Percentiles rank a stretch among this genome's conserved stretches.
These are phyloP conservation scores for Sextonia rubra DNA, from an alignment of 164 flowering plant genomes.

Conservation along the genomic window DNA sequence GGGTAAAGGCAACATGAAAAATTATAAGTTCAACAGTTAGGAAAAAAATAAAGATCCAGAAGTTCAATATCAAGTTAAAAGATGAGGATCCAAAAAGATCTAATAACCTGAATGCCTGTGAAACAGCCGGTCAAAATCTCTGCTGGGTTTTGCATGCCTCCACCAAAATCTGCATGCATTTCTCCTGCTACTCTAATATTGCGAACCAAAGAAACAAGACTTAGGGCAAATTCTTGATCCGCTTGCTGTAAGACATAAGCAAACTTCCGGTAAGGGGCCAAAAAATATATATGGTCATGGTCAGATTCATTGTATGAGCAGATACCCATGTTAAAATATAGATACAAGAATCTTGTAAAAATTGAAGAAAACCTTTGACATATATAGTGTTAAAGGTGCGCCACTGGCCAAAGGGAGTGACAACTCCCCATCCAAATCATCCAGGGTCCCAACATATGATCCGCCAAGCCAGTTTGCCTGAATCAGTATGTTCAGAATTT, in stretches of 20 bases:
- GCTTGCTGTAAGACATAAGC: conserved; percentile 49
- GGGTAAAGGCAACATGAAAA: neutral
- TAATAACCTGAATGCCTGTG: conserved; percentile 68
- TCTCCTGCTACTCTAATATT: conserved; percentile 46
- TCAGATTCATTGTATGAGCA: neutral
- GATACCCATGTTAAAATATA: neutral
- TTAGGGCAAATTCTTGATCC: conserved; percentile 43
- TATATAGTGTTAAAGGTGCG: conserved; percentile 44
- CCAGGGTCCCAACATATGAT: conserved; percentile 46
- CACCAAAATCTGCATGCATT: conserved; percentile 42
- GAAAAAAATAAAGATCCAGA: neutral
- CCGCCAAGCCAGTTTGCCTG: conserved; percentile 91
- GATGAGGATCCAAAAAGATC: neutral
- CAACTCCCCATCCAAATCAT: conserved; percentile 51
- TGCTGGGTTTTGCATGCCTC: conserved; percentile 31
- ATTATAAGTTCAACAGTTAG: neutral
- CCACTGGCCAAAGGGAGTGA: conserved; percentile 49
- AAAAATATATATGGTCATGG: neutral
- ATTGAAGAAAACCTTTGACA: conserved; percentile 58
- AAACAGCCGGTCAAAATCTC: conserved; percentile 66
- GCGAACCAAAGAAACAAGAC: conserved; percentile 44
- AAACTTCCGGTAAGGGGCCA: conserved; percentile 7
- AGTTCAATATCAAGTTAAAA: neutral
- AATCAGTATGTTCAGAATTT: neutral
- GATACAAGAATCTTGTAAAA: neutral